Percentiles rank a stretch among this genome's conserved stretches.
These are phyloP conservation scores for Lipomyces sp. DNA, from an alignment of 805 yeast genomes.

Conservation along the genomic window DNA sequence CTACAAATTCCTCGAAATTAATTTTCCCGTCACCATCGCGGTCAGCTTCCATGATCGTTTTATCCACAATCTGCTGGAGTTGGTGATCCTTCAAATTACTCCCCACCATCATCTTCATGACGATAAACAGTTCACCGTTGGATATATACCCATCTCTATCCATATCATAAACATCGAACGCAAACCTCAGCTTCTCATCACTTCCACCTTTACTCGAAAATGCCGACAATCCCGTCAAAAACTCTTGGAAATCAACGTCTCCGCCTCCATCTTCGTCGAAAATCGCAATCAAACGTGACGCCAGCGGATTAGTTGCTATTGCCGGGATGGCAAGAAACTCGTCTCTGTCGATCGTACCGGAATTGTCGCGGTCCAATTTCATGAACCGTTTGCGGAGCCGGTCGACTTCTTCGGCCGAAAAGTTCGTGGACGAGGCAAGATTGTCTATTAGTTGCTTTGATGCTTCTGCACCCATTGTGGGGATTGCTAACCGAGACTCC, in stretches of 20 bases:
- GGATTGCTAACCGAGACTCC: background rate
- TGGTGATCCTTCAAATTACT: constrained; percentile 83
- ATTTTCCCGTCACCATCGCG: constrained; percentile 83
- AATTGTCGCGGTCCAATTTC: constrained; percentile 91
- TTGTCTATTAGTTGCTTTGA: constrained; percentile 64
- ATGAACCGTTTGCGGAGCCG: constrained; percentile 88
- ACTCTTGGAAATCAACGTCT: constrained; percentile 93
- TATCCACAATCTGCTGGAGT: constrained; percentile 91
- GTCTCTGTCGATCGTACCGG: constrained; percentile 87
- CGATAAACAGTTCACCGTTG: constrained; percentile 91
- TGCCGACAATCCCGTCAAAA: constrained; percentile 81
- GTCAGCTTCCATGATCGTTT: constrained; percentile 93
- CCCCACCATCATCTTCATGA: constrained; percentile 96
- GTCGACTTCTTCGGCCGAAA: constrained; percentile 89
- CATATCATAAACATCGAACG: constrained; percentile 92
- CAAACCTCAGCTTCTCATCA: constrained; percentile 82
- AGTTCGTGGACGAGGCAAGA: constrained; percentile 79
- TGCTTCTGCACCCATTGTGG: constrained; percentile 62
- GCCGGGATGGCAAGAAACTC: constrained; percentile 95
- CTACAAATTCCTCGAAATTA: constrained; percentile 83
- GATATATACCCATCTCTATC: constrained; percentile 95
- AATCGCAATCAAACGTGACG: constrained; percentile 86
- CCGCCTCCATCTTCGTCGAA: constrained; percentile 94
- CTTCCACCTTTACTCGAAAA: constrained; percentile 83
- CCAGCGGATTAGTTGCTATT: constrained; percentile 85